Conservation (phyloP, 768 basidiomycete species). For the Auricularia heimuer region DNA sequence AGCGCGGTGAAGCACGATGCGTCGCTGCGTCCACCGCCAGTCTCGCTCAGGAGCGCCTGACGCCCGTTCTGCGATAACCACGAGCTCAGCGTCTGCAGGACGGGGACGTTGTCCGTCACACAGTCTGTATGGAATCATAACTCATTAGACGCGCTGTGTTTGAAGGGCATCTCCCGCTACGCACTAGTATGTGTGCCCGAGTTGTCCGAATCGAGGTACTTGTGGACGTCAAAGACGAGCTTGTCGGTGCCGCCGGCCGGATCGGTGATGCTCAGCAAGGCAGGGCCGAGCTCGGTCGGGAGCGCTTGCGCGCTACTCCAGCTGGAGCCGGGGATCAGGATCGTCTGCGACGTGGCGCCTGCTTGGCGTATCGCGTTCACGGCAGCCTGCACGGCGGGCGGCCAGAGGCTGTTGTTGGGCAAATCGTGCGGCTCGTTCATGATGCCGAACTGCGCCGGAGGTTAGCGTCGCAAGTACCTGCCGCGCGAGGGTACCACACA, state of each 20-base stretch:
- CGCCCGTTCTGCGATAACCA: conserved; percentile 32
- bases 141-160: too few species aligned
- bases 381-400: conserved; percentile 24
- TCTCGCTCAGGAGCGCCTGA: conserved; percentile 36
- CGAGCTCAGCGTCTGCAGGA: conserved; percentile 31
- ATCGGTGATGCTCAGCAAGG: conserved; percentile 32
- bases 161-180: not conserved
- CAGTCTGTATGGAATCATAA: not conserved
- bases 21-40: conserved; percentile 32
- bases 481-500: conserved; percentile 15
- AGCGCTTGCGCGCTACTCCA: conserved; percentile 30
- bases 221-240: conserved; percentile 33
- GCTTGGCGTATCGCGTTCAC: conserved; percentile 35
- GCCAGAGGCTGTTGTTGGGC: conserved; percentile 24
- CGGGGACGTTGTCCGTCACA: conserved; percentile 34
- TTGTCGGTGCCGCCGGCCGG: conserved; percentile 28
- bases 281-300: conserved; percentile 30
- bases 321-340: conserved; percentile 35
- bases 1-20: conserved; percentile 23
- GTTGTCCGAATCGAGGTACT: conserved; percentile 5
- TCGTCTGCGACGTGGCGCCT: conserved; percentile 30
- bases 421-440: conserved; percentile 44
- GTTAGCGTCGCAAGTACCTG: conserved; percentile 18
- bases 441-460: conserved; percentile 16
- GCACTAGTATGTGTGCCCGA: not conserved